Base-by-base conservation (phyloP, 106 monocot species). In the Narthecium ossifragum region DNA sequence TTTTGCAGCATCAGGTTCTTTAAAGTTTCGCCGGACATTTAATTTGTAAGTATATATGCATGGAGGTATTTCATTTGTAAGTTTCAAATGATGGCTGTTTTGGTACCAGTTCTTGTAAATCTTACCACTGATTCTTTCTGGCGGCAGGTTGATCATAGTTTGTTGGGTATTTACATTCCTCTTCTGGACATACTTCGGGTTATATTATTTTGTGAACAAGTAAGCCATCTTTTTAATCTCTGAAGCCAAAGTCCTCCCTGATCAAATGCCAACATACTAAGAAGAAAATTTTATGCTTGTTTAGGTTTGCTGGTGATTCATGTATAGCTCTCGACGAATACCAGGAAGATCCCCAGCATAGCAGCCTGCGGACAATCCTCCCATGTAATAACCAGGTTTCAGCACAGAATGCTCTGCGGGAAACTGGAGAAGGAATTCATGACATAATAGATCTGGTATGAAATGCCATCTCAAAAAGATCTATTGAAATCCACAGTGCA, bases 171-270 rank as follows among this genome's bases (percentile, higher is more conserved):
- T 86, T 55, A 90, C 78, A 69, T 62, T 51, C 51, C 71, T 98
- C 43, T 74, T 84, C 62, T 98, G 96, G 90, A 28, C 56, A 48
- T 79, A 64, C 51, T 87, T 90, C 29, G 96, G 90, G 17, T 41
- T 98, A 29, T 98, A 90, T 66, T 90, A 78, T 69, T 98, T 87
- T 71, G 34, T 98, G 34, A 74, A 72, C 34, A 75, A 70, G 93
- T 88, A 68, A 84, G 87, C 47, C 17, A 66, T 29, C 32, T 17
- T 34, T 20, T 36, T 32, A 17, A 22, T 31, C 8, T 13, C 26
- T 26, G 15, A 53, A 4, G 18, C 12, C 4, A 28, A 29, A 53
- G 24, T 8, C 1, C 1, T 29, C 12, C 30, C 4, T 29, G 22
- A 52, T 2, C 30, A 26, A 27, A 53, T 13, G 26, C 27, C 26